Percentiles rank a stretch among this genome's conserved stretches.
phyloP scores from a whole-genome alignment of 208 protist species.

The Phytomonas francai region DNA sequence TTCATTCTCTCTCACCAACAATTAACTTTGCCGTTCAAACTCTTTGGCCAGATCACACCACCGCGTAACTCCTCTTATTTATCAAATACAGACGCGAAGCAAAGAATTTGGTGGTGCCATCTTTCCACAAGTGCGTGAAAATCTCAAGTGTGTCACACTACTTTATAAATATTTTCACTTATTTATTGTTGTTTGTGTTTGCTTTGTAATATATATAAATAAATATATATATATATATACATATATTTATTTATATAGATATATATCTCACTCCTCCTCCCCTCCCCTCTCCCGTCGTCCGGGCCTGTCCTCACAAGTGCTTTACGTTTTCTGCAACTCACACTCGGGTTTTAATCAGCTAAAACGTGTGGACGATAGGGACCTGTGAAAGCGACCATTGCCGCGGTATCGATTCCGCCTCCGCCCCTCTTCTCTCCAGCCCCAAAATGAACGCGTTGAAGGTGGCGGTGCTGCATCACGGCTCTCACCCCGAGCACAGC shows the following conservation, averaged over 20 bases:
- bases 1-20: too few relatives aligned
- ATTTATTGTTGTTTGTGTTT: conserved; percentile 1
- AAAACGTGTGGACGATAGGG: neutral
- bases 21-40: too few relatives aligned
- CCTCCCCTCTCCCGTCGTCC: neutral
- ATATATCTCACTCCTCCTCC: conserved; percentile 1
- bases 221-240: conserved; percentile 1
- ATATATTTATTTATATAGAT: neutral
- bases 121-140: too few relatives aligned
- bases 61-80: too few relatives aligned
- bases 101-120: too few relatives aligned
- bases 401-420: neutral
- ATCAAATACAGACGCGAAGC: too few relatives aligned
- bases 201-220: neutral
- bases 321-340: too few relatives aligned
- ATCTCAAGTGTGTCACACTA: too few relatives aligned
- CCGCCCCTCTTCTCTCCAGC: neutral
- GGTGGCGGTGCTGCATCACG: too few relatives aligned
- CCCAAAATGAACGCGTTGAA: neutral
- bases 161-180: conserved; percentile 2
- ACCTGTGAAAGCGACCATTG: neutral
- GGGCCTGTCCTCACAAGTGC: too few relatives aligned
- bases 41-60: too few relatives aligned
- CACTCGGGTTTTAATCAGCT: too few relatives aligned
- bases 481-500: conserved; percentile 57